phyloP scores from a whole-genome alignment of 2,329 filamentous ascomycete species.

The Ophiostoma populinum region DNA sequence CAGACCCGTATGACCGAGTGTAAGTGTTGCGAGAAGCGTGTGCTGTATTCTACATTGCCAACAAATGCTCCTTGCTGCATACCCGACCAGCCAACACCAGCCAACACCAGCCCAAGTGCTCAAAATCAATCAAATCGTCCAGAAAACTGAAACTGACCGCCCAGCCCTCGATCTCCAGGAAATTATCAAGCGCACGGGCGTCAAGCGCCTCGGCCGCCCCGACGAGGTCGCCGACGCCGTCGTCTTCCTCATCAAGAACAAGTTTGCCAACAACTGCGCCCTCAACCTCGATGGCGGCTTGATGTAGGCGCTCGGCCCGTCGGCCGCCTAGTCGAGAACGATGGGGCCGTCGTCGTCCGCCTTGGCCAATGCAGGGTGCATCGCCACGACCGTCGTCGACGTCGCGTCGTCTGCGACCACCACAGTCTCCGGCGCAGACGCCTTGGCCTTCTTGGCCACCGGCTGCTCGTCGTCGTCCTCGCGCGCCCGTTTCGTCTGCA shows the following conservation, averaged over 20 bases:
- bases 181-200: conserved; percentile 33
- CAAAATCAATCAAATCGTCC: too few relatives aligned
- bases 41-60: too few relatives aligned
- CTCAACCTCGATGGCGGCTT: conserved; percentile 75
- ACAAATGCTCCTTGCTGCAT: too few relatives aligned
- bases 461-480: conserved; percentile 24
- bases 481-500: conserved; percentile 26
- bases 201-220: conserved; percentile 45
- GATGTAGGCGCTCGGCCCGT: conserved; percentile 38
- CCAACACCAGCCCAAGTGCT: too few relatives aligned
- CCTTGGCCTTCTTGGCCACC: conserved; percentile 32
- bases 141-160: too few relatives aligned
- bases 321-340: conserved; percentile 17
- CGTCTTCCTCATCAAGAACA: conserved; percentile 57
- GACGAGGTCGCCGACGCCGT: conserved; percentile 71
- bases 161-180: too few relatives aligned
- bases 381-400: neutral
- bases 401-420: conserved; percentile 7
- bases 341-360: neutral
- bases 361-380: neutral
- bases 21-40: conserved; percentile 25
- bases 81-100: neutral
- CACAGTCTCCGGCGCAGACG: conserved; percentile 12
- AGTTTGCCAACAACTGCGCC: conserved; percentile 74
- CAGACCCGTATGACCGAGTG: conserved; percentile 63